These are phyloP conservation scores for Penicillium riverlandense DNA, from an alignment of 495 filamentous ascomycete genomes.

Conservation along the genomic window DNA sequence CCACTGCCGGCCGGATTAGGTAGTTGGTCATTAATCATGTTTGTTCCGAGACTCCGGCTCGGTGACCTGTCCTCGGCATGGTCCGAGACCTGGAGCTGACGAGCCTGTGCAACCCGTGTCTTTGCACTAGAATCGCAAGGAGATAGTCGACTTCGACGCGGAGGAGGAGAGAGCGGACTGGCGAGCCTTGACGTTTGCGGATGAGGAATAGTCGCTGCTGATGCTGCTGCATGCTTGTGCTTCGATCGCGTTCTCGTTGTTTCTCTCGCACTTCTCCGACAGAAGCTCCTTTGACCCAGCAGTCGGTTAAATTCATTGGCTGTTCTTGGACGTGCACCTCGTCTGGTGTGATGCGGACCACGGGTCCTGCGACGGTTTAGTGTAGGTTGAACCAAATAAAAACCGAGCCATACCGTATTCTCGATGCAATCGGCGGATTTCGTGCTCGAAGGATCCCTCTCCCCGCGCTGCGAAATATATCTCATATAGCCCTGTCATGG, in stretches of 20 bases:
- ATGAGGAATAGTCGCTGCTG: slow-evolving; percentile 2
- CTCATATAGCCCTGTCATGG: slow-evolving; percentile 37
- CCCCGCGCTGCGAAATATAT: slow-evolving; percentile 39
- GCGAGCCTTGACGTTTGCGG: slow-evolving; percentile 10
- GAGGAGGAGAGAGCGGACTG: slow-evolving; percentile 11
- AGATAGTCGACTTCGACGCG: slow-evolving; percentile 12
- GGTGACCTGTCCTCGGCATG: background rate
- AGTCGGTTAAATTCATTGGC: slow-evolving; percentile 3
- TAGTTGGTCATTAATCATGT: too few species aligned
- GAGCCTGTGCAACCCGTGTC: slow-evolving; percentile 9
- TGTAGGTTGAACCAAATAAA: too few species aligned
- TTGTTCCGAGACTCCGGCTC: too few species aligned
- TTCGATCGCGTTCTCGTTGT: too few species aligned
- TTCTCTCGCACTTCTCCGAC: too few species aligned
- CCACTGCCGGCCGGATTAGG: too few species aligned
- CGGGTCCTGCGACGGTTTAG: slow-evolving; percentile 7
- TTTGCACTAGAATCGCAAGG: slow-evolving; percentile 8
- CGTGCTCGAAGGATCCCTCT: slow-evolving; percentile 27
- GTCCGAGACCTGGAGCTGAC: slow-evolving; percentile 1
- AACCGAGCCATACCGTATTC: slow-evolving; percentile 19
- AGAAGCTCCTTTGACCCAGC: slow-evolving; percentile 14
- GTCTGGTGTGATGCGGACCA: slow-evolving; percentile 20
- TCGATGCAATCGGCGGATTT: slow-evolving; percentile 39
- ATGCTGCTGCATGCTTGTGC: slow-evolving; percentile 1
- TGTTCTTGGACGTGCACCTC: slow-evolving; percentile 18